These are phyloP conservation scores for Phalaenopsis hybrid DNA, from an alignment of 116 monocot species.

Conservation along the genomic window DNA sequence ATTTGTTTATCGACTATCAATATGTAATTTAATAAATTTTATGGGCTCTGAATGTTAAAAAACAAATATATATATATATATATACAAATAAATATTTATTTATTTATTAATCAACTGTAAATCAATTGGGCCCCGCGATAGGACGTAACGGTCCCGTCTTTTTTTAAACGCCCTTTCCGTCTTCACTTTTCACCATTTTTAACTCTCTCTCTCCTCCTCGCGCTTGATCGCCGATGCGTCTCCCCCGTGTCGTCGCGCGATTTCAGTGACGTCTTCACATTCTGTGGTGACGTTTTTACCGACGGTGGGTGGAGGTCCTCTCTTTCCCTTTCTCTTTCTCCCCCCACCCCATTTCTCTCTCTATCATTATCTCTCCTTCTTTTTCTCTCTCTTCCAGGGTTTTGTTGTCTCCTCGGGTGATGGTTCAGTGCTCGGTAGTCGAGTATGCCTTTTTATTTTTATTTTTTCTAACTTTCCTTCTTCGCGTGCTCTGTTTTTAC, in stretches of 20 bases:
- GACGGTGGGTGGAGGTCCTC: neutral
- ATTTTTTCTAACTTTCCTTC: neutral
- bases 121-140: conserved; percentile 1
- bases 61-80: too few species aligned
- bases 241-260: conserved; percentile 11
- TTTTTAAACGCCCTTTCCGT: neutral
- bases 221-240: conserved; percentile 3
- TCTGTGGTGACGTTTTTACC: neutral
- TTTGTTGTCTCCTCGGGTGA: neutral
- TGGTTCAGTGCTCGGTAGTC: conserved; percentile 3
- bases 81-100: too few species aligned
- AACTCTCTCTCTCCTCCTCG: neutral
- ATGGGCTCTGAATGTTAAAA: too few species aligned
- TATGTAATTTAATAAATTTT: too few species aligned
- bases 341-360: too few species aligned
- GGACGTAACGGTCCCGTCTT: conserved; percentile 2
- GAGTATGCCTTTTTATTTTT: too few species aligned
- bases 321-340: too few species aligned
- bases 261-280: neutral
- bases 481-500: conserved; percentile 8
- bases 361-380: neutral
- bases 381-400: neutral
- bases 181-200: neutral
- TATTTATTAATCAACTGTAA: neutral
- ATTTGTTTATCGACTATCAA: too few species aligned